Percentiles rank a stretch among this genome's conserved stretches.
Conservation (phyloP, 2,329 filamentous ascomycete genomes). For the Aspergillus pseudoviridinutans region DNA sequence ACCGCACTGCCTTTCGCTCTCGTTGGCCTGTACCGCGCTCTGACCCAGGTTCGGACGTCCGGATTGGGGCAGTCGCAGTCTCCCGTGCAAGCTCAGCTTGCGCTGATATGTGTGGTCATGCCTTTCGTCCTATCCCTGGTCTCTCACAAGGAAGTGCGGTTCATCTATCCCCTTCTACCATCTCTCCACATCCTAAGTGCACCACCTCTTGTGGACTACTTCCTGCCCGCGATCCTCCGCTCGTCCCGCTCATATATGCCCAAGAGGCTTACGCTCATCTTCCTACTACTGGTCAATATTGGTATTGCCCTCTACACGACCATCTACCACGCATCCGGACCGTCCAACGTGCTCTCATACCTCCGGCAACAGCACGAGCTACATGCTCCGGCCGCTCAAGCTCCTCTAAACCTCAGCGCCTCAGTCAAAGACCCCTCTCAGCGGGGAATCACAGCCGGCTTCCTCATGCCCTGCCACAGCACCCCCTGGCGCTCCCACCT, state of each 20-base stretch:
- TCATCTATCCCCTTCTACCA: constrained; percentile 89
- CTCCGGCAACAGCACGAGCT: constrained; percentile 70
- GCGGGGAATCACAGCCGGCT: constrained; percentile 57
- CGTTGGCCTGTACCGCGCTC: constrained; percentile 56
- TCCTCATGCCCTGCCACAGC: constrained; percentile 93
- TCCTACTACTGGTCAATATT: constrained; percentile 63
- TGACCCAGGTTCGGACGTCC: constrained; percentile 32
- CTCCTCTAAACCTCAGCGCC: background rate
- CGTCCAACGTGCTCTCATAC: constrained; percentile 68
- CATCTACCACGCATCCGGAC: constrained; percentile 73
- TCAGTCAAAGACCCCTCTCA: constrained; percentile 14
- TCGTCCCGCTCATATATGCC: constrained; percentile 36
- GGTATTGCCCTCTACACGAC: constrained; percentile 70
- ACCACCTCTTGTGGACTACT: constrained; percentile 62
- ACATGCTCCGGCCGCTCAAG: constrained; percentile 42
- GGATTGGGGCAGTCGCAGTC: constrained; percentile 28
- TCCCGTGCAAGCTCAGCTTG: constrained; percentile 52
- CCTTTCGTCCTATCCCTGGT: constrained; percentile 67
- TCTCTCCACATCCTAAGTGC: constrained; percentile 79
- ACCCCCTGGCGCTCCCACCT: constrained; percentile 93
- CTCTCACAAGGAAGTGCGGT: constrained; percentile 94
- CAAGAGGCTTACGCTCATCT: constrained; percentile 52
- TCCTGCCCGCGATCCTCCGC: constrained; percentile 45
- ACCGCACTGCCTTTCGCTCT: constrained; percentile 75
- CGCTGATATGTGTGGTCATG: constrained; percentile 57